A percentile compares a stretch with the other conserved stretches of the same genome.
Conservation (phyloP, 2,329 filamentous ascomycete species). For the Alternaria tenuissima region DNA sequence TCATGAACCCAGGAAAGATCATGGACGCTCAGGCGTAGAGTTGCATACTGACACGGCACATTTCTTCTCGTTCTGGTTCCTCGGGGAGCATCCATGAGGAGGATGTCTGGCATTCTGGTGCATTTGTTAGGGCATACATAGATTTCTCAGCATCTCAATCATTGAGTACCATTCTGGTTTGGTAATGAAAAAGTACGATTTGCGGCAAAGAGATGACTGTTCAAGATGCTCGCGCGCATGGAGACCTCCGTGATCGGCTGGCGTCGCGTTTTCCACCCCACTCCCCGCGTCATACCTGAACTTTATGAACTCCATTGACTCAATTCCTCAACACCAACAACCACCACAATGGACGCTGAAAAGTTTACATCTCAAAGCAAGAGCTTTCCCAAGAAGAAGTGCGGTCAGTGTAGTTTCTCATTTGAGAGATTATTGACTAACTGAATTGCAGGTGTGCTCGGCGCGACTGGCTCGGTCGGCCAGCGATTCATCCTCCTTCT, state of each 20-base stretch:
- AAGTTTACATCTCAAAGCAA: constrained; percentile 51
- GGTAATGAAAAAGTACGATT: constrained; percentile 2
- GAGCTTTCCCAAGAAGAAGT: constrained; percentile 61
- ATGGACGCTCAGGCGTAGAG: constrained; percentile 65
- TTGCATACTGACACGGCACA: not conserved
- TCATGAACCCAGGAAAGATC: constrained; percentile 93
- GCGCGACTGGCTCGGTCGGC: constrained; percentile 92
- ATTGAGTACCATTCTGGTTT: not conserved
- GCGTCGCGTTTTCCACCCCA: constrained; percentile 33
- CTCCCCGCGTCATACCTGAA: constrained; percentile 37
- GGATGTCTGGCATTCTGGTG: constrained; percentile 26
- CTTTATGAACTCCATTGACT: constrained; percentile 33
- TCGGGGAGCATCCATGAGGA: constrained; percentile 28
- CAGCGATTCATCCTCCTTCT: constrained; percentile 95
- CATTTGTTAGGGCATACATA: constrained; percentile 14
- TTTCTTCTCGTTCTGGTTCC: constrained; percentile 4
- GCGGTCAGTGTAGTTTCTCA: constrained; percentile 59
- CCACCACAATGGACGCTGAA: constrained; percentile 54
- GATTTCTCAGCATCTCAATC: not conserved
- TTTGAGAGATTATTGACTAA: constrained; percentile 24
- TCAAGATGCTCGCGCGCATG: not conserved
- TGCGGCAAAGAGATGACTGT: not conserved
- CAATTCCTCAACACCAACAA: constrained; percentile 24
- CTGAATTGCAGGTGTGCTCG: constrained; percentile 68
- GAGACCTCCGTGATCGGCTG: constrained; percentile 34